Conservation (phyloP, 2,329 filamentous ascomycete genomes). For the Stagonosporopsis tanaceti region DNA sequence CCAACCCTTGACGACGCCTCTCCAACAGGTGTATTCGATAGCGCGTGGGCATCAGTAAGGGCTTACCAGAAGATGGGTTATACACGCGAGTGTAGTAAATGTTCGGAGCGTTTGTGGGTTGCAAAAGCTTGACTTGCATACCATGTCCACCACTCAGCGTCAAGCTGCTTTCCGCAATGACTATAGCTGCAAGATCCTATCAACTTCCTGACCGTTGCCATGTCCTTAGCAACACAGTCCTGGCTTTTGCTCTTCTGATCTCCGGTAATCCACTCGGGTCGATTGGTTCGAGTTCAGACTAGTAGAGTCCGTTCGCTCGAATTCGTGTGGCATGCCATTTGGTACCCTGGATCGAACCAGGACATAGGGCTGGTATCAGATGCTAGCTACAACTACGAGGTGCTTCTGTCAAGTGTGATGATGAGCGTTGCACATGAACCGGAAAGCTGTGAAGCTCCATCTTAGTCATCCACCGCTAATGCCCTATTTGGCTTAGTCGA, state of each 20-base stretch:
- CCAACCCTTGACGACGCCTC: not conserved
- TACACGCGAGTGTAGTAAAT: not conserved
- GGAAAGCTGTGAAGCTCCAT: not conserved
- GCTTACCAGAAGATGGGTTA: not conserved
- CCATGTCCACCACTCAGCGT: not conserved
- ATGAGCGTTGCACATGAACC: not conserved
- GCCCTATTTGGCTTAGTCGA: not conserved
- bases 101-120: not conserved
- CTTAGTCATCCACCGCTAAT: constrained; percentile 7
- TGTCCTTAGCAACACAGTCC: not conserved
- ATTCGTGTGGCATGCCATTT: not conserved
- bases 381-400: not conserved
- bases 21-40: not conserved
- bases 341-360: not conserved
- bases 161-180: not conserved
- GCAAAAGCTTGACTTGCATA: not conserved
- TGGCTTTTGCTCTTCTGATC: constrained; percentile 4
- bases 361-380: not conserved
- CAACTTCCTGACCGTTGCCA: not conserved
- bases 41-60: not conserved
- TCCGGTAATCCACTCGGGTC: not conserved
- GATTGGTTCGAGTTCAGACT: not conserved
- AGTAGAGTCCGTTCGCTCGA: not conserved
- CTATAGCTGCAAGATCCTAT: no score
- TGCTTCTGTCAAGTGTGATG: not conserved